Percentiles rank a stretch among this genome's conserved stretches.
Evolutionary conservation across 768 basidiomycete genomes (phyloP).

Genomic region (Exidia glandulosa): DNA sequence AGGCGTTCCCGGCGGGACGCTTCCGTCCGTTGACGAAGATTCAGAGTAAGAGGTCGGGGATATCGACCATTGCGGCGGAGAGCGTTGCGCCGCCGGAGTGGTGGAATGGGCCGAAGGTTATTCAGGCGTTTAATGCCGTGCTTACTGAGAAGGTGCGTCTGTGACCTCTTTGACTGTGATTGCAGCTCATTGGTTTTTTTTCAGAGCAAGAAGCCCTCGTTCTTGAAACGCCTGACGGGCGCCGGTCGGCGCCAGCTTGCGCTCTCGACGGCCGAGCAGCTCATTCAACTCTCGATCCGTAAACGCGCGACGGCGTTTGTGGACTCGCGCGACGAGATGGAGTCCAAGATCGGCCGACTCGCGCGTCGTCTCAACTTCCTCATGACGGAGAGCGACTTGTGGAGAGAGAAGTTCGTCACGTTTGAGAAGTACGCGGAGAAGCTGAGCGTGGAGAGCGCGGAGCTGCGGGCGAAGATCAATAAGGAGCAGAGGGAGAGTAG

Average conservation of each 20-base stretch:
- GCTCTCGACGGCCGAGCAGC: slow-evolving; percentile 70
- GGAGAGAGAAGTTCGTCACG: slow-evolving; percentile 88
- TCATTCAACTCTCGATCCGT: slow-evolving; percentile 79
- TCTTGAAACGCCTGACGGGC: slow-evolving; percentile 76
- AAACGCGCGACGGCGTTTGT: slow-evolving; percentile 92
- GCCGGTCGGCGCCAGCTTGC: slow-evolving; percentile 57
- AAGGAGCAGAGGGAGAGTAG: slow-evolving; percentile 86
- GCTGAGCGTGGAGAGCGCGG: slow-evolving; percentile 74
- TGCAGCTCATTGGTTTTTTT: slow-evolving; percentile 4
- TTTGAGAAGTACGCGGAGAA: slow-evolving; percentile 93
- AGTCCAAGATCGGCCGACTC: slow-evolving; percentile 84
- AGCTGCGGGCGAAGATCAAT: slow-evolving; percentile 78
- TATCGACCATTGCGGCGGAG: slow-evolving; percentile 75
- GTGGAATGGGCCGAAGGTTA: slow-evolving; percentile 89
- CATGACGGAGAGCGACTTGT: slow-evolving; percentile 82
- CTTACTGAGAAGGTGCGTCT: slow-evolving; percentile 65
- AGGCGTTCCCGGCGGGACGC: slow-evolving; percentile 85
- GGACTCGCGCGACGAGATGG: slow-evolving; percentile 85
- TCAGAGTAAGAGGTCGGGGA: slow-evolving; percentile 69
- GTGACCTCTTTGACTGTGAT: neutral
- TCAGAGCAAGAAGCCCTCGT: slow-evolving; percentile 79
- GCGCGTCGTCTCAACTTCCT: slow-evolving; percentile 80
- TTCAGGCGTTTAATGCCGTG: slow-evolving; percentile 82
- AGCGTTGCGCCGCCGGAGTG: slow-evolving; percentile 84
- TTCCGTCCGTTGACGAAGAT: slow-evolving; percentile 89